A percentile compares a stretch with the other conserved stretches of the same genome.
Conservation (phyloP, 805 yeast genomes). For the Wickerhamiella azyma region DNA sequence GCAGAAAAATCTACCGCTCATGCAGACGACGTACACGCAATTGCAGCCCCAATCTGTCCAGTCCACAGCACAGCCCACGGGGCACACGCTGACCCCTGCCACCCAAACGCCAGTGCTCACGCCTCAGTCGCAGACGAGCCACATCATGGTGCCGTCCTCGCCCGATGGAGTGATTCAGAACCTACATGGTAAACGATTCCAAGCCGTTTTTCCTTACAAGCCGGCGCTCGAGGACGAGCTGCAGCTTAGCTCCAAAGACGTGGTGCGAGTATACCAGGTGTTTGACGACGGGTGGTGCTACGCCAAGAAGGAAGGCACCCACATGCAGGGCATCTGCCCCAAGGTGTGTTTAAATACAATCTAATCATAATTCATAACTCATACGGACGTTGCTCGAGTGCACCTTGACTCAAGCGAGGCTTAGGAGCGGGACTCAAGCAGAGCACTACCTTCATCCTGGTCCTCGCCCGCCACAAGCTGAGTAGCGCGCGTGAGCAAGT, state of each 20-base stretch:
- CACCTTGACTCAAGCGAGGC: neutral
- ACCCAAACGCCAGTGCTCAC: no score
- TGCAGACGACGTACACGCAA: neutral
- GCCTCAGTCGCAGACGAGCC: no score
- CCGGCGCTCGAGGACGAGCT: constrained; percentile 82
- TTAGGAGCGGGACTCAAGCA: neutral
- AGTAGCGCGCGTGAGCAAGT: constrained; percentile 11
- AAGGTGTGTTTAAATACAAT: constrained; percentile 10
- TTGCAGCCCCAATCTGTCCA: neutral
- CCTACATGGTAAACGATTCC: constrained; percentile 28
- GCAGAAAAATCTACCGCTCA: neutral
- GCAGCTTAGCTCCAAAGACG: constrained; percentile 49
- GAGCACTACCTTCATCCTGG: constrained; percentile 6
- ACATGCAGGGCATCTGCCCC: constrained; percentile 17
- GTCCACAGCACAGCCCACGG: neutral
- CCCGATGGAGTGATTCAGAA: constrained; percentile 16
- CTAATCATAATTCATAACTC: neutral
- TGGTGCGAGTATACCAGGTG: constrained; percentile 58
- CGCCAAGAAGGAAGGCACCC: constrained; percentile 24
- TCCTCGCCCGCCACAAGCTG: neutral
- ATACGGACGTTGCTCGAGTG: no score
- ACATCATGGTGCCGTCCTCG: neutral
- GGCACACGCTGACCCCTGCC: neutral
- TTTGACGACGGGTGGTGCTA: constrained; percentile 97
- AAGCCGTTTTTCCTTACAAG: constrained; percentile 54